Evolutionary conservation across 768 basidiomycete species (phyloP), one percentile per base, ranked within the genome.

Genomic region (Boletus patriciae): DNA sequence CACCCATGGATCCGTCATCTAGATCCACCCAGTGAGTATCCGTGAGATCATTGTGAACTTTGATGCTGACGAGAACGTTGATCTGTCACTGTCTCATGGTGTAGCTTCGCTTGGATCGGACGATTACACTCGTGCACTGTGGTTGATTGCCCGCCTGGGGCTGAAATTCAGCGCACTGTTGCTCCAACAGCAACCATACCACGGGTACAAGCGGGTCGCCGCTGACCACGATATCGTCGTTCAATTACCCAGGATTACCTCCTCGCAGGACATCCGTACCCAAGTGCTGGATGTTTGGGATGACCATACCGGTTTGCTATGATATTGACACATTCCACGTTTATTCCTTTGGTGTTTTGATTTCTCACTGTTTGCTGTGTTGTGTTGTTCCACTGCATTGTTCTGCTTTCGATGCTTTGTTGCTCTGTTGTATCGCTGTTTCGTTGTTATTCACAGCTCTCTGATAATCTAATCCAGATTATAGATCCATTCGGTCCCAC

Each of bases 121-220:
- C 11, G 23, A 21, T 13, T 45, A 54, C 10, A 27, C 8, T 6
- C 43, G 29, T 2, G 61, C 57, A 0, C 21, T 63, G 6, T 38
- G 40, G 34, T 19, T 62, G 45, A 38, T 63, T 2, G 47, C 44
- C 4, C 46, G 40, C 7, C 38, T 63, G 15, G 53, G 46, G 31
- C 50, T 51, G 18, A 45, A 31, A n/a, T 63, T 63, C 12, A 37
- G 7, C 0, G 52, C 57, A 0, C 23, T 62, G 6, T 13, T 63
- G 5, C 42, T 63, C 13, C 44, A 46, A 9, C 40, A 27, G 7
- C 50, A 59, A 3, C 10, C 50, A 3, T 19, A 59, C 19, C 18
- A 41, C 13, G 49, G 31, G 15, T 58, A 52, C 43, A 49, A 23
- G 31, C 55, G 53, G n/a, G 50, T 62, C 3, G 60, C 53, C 3